phyloP scores from a whole-genome alignment of 495 filamentous ascomycete species.

The Xylaria scruposa region DNA sequence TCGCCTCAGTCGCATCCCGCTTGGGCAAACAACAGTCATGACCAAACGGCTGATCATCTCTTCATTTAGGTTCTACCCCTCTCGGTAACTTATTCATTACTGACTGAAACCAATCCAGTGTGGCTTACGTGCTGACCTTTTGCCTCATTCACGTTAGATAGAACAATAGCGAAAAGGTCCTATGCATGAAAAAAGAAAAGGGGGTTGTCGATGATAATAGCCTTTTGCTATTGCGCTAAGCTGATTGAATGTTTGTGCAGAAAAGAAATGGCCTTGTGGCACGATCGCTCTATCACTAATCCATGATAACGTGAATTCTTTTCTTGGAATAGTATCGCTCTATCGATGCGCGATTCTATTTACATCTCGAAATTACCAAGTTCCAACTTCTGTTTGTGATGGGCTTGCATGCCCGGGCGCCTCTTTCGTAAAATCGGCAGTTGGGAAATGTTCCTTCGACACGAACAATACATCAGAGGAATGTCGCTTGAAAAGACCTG shows the following conservation, averaged over 20 bases:
- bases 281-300: slow-evolving; percentile 5
- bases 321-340: slow-evolving; percentile 12
- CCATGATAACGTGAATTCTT: neutral
- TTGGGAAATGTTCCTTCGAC: neutral
- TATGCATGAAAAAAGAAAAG: slow-evolving; percentile 17
- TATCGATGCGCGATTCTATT: neutral
- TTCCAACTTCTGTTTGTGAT: too few species aligned
- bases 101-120: neutral
- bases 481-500: too few species aligned
- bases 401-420: neutral
- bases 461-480: neutral
- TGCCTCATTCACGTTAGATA: neutral
- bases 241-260: neutral
- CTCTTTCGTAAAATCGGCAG: neutral
- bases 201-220: slow-evolving; percentile 15
- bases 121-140: slow-evolving; percentile 8
- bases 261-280: neutral
- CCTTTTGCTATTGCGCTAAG: neutral
- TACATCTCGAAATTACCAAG: neutral
- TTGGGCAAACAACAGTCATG: slow-evolving; percentile 6
- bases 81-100: slow-evolving; percentile 1
- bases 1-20: slow-evolving; percentile 6
- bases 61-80: slow-evolving; percentile 1
- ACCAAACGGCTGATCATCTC: slow-evolving; percentile 8
- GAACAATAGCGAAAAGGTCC: slow-evolving; percentile 9